These are phyloP conservation scores for Chaetomiaceae sp. DNA, from an alignment of 2,329 filamentous ascomycete species.

Conservation along the genomic window DNA sequence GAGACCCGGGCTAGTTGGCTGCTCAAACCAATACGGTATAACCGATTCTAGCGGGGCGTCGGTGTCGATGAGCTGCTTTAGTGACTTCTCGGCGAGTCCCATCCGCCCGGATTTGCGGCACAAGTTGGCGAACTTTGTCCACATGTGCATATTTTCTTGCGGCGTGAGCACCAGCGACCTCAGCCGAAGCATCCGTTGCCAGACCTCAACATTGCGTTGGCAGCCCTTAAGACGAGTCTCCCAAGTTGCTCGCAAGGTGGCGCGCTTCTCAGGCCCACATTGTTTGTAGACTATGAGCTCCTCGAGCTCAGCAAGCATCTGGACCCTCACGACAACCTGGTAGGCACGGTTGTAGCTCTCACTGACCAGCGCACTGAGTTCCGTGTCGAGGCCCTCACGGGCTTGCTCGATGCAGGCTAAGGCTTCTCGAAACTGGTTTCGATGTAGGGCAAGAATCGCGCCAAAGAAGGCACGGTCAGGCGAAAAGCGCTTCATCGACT, in stretches of 20 bases:
- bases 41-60: constrained; percentile 58
- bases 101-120: constrained; percentile 94
- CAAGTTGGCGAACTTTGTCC: constrained; percentile 98
- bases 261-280: constrained; percentile 81
- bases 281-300: constrained; percentile 99
- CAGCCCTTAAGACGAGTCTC: constrained; percentile 91
- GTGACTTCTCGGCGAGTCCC: constrained; percentile 89
- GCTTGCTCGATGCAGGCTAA: constrained; percentile 86
- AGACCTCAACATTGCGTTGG: constrained; percentile 95
- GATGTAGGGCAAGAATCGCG: constrained; percentile 88
- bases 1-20: constrained; percentile 32
- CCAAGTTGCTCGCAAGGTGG: constrained; percentile 90
- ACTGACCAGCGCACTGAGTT: constrained; percentile 91
- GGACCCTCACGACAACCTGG: constrained; percentile 93
- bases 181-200: constrained; percentile 96
- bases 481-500: constrained; percentile 88
- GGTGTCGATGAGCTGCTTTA: constrained; percentile 81
- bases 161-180: constrained; percentile 88
- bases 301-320: constrained; percentile 98
- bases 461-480: constrained; percentile 97
- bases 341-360: constrained; percentile 98
- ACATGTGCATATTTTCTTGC: constrained; percentile 95
- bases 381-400: constrained; percentile 88
- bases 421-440: constrained; percentile 92
- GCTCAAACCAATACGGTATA: constrained; percentile 56